Base-by-base conservation (phyloP, 805 yeast genomes). In the Priceomyces haplophilus region DNA sequence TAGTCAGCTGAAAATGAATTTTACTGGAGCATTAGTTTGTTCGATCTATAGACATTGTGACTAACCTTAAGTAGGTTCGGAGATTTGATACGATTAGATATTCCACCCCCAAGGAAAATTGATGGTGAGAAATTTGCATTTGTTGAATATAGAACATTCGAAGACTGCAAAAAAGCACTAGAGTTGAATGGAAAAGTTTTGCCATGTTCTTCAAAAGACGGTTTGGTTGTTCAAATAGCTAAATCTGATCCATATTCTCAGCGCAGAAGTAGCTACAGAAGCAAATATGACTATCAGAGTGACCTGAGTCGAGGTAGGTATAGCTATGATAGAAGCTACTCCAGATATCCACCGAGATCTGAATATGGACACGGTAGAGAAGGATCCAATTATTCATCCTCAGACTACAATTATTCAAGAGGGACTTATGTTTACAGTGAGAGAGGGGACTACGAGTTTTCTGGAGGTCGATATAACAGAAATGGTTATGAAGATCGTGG, bases 81-180 rank as follows among this genome's bases (percentile, higher is more conserved):
- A 38, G 73, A 71, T 50, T 64, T 81, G 34, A 76, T 77, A 38
- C 71, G 82, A 61, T 75, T 80, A 40, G 82, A 76, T 48, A 76
- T 80, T 37, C 80, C 84, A 33, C 85, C 85, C 42, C 82, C 84
- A 46, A 74, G 79, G 59, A 68, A 75, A 21, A 74, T 74, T 43
- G 82, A 77, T 50, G 80, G 80, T 32, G 71, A 77, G 47, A 81
- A 79, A 52, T 81, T 70, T 53, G 86, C 84, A 6, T 81, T 80
- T 60, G 85, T 81, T 19, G 83, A 80, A 54, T 81, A 72, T 57
- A 69, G 72, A 48, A 71, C 64, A 39, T 53, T 63, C 12, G 77
- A 73, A 48, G 80, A 76, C 54, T 79, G 82, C 48, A 79, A 78
- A 49, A 67, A 67, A 29, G 83, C 84, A 7, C 52, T 81, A 13